Evolutionary conservation across 352 stramenopile species (phyloP).

Genomic region (Pythium angustatum): DNA sequence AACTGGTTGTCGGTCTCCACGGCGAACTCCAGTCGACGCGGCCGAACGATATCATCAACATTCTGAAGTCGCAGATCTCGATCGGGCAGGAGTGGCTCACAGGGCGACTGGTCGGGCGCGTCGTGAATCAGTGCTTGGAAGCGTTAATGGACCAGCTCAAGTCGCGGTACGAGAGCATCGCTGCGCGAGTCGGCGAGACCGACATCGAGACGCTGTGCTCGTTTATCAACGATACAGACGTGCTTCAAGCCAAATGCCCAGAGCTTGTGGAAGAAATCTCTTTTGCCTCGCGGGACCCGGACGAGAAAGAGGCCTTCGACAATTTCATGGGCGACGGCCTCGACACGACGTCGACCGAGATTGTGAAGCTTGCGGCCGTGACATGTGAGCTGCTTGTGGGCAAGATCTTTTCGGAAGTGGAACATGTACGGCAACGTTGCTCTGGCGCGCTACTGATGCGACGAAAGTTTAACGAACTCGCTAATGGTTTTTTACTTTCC

Average conservation of each 20-base stretch:
- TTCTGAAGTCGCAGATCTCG: constrained; percentile 84
- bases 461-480: too few relatives aligned
- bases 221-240: constrained; percentile 85
- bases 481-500: too few relatives aligned
- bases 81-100: constrained; percentile 84
- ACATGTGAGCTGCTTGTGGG: constrained; percentile 64
- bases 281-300: constrained; percentile 68
- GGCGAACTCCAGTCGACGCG: constrained; percentile 75
- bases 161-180: constrained; percentile 60
- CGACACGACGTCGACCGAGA: constrained; percentile 77
- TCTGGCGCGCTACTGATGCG: too few relatives aligned
- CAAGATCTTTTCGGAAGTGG: constrained; percentile 82
- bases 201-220: constrained; percentile 81
- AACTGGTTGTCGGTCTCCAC: constrained; percentile 53
- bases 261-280: constrained; percentile 84
- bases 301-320: constrained; percentile 80
- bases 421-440: constrained; percentile 68
- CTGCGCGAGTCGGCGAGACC: constrained; percentile 39
- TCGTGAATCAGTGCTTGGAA: constrained; percentile 72
- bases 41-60: constrained; percentile 87
- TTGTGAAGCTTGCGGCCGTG: constrained; percentile 69
- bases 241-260: constrained; percentile 81
- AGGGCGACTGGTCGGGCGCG: constrained; percentile 56
- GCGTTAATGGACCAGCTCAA: constrained; percentile 79
- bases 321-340: constrained; percentile 73